These are phyloP conservation scores for Heliocybe sulcata DNA, from an alignment of 1,284 basidiomycete genomes.

Conservation along the genomic window DNA sequence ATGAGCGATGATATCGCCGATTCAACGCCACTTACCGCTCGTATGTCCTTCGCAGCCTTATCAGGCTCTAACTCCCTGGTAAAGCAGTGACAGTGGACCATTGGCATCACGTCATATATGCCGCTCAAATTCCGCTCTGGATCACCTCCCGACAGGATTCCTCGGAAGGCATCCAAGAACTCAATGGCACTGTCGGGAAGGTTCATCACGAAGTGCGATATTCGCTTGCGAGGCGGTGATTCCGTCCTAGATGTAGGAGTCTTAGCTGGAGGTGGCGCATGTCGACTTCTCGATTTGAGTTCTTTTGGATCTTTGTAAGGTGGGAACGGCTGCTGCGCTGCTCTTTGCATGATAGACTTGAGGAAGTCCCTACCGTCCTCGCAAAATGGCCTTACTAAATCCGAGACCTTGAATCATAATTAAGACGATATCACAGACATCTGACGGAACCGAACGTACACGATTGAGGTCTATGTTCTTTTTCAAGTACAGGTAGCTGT, in stretches of 20 bases:
- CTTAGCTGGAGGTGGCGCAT: conserved; percentile 1
- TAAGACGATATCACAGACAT: not conserved
- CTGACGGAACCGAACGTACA: conserved; percentile 31
- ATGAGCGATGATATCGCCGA: conserved; percentile 1
- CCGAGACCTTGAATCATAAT: conserved; percentile 45
- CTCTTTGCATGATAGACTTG: conserved; percentile 41
- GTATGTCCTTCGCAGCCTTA: conserved; percentile 70
- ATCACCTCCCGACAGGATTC: conserved; percentile 42
- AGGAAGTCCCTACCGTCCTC: conserved; percentile 88
- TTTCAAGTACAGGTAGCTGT: conserved; percentile 73
- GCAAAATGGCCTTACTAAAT: conserved; percentile 63
- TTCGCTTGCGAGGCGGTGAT: conserved; percentile 40
- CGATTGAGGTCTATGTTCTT: conserved; percentile 72
- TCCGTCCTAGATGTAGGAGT: conserved; percentile 11
- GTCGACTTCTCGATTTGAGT: conserved; percentile 24
- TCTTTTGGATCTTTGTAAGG: conserved; percentile 40
- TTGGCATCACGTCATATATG: conserved; percentile 66
- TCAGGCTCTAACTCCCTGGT: conserved; percentile 77
- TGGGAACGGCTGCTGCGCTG: conserved; percentile 60
- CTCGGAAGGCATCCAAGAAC: conserved; percentile 87
- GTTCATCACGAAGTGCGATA: conserved; percentile 96
- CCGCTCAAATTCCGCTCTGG: conserved; percentile 27
- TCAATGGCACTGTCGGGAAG: conserved; percentile 87
- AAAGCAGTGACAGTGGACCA: conserved; percentile 97
- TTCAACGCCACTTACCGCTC: conserved; percentile 46